These are phyloP conservation scores for Russula ochroleuca DNA, from an alignment of 768 basidiomycete species.

Conservation along the genomic window DNA sequence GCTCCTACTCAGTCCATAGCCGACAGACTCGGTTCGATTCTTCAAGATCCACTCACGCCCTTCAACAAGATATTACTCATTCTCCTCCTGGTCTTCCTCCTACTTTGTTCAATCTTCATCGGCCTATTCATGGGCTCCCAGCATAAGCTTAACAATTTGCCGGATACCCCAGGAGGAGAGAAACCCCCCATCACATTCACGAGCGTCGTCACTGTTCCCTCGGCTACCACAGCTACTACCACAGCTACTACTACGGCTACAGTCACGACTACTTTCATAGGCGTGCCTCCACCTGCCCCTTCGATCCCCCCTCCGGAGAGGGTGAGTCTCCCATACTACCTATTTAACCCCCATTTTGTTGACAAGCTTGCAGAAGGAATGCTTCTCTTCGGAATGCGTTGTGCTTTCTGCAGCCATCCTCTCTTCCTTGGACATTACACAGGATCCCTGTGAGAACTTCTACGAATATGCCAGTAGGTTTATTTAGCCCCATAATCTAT, in stretches of 20 bases:
- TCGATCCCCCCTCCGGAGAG: conserved; percentile 46
- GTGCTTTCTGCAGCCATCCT: conserved; percentile 78
- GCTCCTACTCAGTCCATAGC: conserved; percentile 37
- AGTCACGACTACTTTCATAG: conserved; percentile 35
- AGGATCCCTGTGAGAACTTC: conserved; percentile 95
- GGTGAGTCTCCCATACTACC: neutral
- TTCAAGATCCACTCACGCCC: conserved; percentile 75
- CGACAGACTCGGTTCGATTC: conserved; percentile 50
- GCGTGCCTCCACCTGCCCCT: conserved; percentile 36
- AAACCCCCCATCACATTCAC: conserved; percentile 42
- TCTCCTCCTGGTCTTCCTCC: conserved; percentile 68
- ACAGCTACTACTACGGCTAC: conserved; percentile 38
- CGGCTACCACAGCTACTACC: conserved; percentile 37
- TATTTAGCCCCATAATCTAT: neutral
- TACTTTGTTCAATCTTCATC: conserved; percentile 83
- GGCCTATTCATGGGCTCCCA: conserved; percentile 90
- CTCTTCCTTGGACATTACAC: conserved; percentile 67
- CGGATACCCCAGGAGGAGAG: conserved; percentile 38
- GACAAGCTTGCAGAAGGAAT: conserved; percentile 45
- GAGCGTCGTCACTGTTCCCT: conserved; percentile 38
- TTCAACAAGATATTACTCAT: conserved; percentile 80
- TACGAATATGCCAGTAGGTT: conserved; percentile 87
- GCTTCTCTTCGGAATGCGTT: conserved; percentile 77
- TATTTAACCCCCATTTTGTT: neutral
- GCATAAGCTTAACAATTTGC: conserved; percentile 60